Evolutionary conservation across 176 grass and related monocot species (phyloP).

Genomic region (Ensete glaucum): DNA sequence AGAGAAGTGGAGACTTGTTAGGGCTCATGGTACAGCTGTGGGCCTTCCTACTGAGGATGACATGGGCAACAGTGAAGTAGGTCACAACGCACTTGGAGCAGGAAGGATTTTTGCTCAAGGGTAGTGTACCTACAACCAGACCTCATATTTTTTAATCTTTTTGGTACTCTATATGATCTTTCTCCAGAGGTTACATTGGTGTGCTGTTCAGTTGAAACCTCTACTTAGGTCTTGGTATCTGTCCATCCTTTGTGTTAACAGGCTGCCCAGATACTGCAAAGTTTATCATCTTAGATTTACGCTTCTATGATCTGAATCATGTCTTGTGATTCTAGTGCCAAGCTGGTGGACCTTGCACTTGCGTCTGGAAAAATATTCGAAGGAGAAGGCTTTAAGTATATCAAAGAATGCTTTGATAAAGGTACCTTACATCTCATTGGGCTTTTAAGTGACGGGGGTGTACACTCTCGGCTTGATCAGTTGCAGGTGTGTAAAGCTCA

Average conservation of each 20-base stretch:
- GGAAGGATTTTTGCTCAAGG: slow-evolving; percentile 84
- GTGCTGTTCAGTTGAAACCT: neutral
- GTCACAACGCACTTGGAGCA: slow-evolving; percentile 90
- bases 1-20: slow-evolving; percentile 79
- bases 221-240: neutral
- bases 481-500: slow-evolving; percentile 38
- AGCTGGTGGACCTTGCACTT: slow-evolving; percentile 84
- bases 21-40: slow-evolving; percentile 87
- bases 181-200: neutral
- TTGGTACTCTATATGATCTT: neutral
- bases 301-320: neutral
- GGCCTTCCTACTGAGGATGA: slow-evolving; percentile 85
- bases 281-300: neutral
- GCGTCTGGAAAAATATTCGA: slow-evolving; percentile 75
- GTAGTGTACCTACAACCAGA: slow-evolving; percentile 29
- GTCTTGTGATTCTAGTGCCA: slow-evolving; percentile 38
- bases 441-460: slow-evolving; percentile 88
- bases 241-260: neutral
- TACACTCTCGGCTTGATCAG: slow-evolving; percentile 92
- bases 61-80: slow-evolving; percentile 99
- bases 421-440: slow-evolving; percentile 87
- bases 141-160: neutral
- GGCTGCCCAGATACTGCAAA: neutral
- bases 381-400: slow-evolving; percentile 81
- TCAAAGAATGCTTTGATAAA: slow-evolving; percentile 68